These are phyloP conservation scores for Kernera saxatilis DNA, from an alignment of 345 rosid species.

Conservation along the genomic window DNA sequence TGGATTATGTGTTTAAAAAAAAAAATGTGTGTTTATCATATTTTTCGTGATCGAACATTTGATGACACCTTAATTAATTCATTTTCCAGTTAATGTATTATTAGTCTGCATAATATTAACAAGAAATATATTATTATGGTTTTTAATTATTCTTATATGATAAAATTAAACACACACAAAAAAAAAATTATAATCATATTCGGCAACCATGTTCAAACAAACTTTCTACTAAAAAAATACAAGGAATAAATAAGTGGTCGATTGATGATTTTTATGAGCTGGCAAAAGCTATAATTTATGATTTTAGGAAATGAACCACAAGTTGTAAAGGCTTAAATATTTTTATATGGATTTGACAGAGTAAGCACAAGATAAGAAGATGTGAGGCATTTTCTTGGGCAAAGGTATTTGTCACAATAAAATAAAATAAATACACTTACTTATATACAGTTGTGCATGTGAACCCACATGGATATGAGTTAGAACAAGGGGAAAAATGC, in stretches of 20 bases:
- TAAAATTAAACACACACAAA: no score
- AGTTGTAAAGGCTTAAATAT: slow-evolving; percentile 17
- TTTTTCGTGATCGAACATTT: neutral
- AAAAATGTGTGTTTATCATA: neutral
- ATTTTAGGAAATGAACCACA: slow-evolving; percentile 12
- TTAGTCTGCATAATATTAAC: neutral
- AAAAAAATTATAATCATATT: neutral
- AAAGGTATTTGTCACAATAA: neutral
- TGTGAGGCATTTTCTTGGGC: slow-evolving; percentile 24
- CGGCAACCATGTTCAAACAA: slow-evolving; percentile 24
- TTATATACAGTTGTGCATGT: slow-evolving; percentile 23
- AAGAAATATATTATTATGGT: neutral
- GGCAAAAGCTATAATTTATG: slow-evolving; percentile 12
- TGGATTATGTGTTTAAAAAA: neutral
- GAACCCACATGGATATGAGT: slow-evolving; percentile 26
- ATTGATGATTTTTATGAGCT: slow-evolving; percentile 14
- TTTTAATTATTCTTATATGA: neutral
- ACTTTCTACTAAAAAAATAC: neutral
- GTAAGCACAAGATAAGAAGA: slow-evolving; percentile 13
- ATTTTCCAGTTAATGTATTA: slow-evolving; percentile 7
- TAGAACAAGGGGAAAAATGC: neutral
- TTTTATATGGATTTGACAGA: slow-evolving; percentile 24
- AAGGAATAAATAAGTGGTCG: neutral
- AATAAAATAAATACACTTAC: neutral
- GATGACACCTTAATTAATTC: neutral